Conservation (phyloP, 139 green algal species). For the Edaphochlamys debaryana region DNA sequence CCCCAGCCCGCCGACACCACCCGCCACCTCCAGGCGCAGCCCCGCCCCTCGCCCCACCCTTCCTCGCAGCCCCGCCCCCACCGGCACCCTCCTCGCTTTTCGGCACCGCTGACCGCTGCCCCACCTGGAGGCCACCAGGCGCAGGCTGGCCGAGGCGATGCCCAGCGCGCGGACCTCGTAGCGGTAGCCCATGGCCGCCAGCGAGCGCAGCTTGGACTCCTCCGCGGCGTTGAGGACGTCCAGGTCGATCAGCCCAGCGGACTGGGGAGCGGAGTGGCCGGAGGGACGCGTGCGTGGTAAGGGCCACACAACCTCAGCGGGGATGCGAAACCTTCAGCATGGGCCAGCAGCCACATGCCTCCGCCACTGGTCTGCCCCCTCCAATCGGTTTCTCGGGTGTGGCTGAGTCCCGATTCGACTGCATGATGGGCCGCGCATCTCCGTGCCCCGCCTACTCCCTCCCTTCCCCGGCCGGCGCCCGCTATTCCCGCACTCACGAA, state of each 20-base stretch:
- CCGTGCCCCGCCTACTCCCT: neutral
- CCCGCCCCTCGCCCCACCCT: too few species aligned
- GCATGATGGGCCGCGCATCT: neutral
- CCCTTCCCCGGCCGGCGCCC: too few species aligned
- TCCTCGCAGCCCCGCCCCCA: too few species aligned
- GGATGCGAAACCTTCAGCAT: neutral
- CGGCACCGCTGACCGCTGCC: too few species aligned
- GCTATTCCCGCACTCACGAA: neutral
- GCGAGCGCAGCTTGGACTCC: neutral
- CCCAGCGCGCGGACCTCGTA: neutral
- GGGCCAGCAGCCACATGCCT: too few species aligned
- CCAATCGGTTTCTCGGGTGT: too few species aligned
- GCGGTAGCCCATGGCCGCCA: neutral
- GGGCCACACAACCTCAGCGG: neutral
- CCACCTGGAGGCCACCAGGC: neutral
- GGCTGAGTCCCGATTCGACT: too few species aligned
- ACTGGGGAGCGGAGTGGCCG: neutral
- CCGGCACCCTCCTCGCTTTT: too few species aligned
- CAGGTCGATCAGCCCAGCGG: neutral
- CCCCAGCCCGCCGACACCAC: too few species aligned
- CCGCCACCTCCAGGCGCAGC: too few species aligned
- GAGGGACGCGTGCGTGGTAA: neutral
- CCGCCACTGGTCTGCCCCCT: too few species aligned
- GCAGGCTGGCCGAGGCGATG: neutral
- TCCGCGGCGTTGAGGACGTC: neutral